These are phyloP conservation scores for Sesbania bispinosa DNA, from an alignment of 306 rosid genomes.

Conservation along the genomic window DNA sequence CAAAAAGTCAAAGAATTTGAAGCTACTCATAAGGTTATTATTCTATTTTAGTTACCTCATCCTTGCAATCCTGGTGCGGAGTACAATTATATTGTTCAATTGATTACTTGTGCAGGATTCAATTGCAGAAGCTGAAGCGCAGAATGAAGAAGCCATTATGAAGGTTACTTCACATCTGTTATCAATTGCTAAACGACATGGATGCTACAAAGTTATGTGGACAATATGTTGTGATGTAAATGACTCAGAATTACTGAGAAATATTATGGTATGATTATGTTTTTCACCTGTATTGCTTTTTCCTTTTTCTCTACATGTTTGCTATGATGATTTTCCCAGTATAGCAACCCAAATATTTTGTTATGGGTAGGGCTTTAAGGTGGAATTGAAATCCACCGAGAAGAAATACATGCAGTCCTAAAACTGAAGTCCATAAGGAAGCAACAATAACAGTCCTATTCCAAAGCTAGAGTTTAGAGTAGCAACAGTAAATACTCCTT, in stretches of 20 bases:
- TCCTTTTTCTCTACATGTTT: conserved; percentile 8
- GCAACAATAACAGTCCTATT: not conserved
- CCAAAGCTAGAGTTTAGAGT: not conserved
- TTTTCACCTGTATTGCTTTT: conserved; percentile 13
- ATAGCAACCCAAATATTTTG: not conserved
- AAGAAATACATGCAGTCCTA: conserved; percentile 19
- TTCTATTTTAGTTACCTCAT: conserved; percentile 17
- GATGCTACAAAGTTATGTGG: conserved; percentile 83
- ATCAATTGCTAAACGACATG: conserved; percentile 81
- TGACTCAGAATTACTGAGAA: conserved; percentile 70
- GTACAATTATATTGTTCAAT: conserved; percentile 28
- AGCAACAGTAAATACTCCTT: not conserved
- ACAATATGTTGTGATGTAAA: conserved; percentile 75
- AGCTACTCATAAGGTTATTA: conserved; percentile 59
- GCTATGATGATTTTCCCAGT: conserved; percentile 9
- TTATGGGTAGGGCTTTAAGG: not conserved
- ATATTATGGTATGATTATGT: conserved; percentile 67
- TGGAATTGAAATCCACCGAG: not conserved
- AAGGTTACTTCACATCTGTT: conserved; percentile 60
- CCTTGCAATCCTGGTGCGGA: conserved; percentile 23
- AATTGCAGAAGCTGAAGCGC: conserved; percentile 48
- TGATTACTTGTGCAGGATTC: conserved; percentile 52
- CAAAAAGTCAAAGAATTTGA: conserved; percentile 55
- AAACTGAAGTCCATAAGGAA: not conserved
- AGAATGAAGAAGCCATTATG: conserved; percentile 47